Evolutionary conservation across 257 asterid genomes (phyloP).

Genomic region (Gentiana dahurica): DNA sequence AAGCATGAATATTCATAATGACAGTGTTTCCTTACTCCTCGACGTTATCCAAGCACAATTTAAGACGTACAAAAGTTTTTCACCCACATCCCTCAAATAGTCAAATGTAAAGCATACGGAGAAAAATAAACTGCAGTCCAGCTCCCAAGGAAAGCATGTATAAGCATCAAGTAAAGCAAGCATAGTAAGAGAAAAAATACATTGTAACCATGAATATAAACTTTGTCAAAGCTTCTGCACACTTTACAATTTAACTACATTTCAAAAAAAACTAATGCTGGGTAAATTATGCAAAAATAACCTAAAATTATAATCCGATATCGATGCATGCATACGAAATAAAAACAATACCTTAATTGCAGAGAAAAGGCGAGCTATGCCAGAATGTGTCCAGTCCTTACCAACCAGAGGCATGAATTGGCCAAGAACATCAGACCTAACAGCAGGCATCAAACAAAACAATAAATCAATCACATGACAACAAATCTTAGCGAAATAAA

Average conservation of each 20-base stretch:
- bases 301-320: conserved; percentile 2
- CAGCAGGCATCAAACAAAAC: conserved; percentile 7
- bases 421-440: conserved; percentile 99
- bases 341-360: conserved; percentile 73
- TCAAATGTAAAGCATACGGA: too few relatives aligned
- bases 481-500: too few relatives aligned
- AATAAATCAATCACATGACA: too few relatives aligned
- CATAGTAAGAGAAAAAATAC: too few relatives aligned
- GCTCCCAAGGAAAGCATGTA: background rate
- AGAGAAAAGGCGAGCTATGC: conserved; percentile 92
- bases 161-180: background rate
- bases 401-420: conserved; percentile 99
- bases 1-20: background rate
- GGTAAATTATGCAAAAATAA: background rate
- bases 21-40: background rate
- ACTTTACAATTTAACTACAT: background rate
- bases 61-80: too few relatives aligned
- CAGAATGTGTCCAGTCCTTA: conserved; percentile 97
- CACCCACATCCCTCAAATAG: too few relatives aligned
- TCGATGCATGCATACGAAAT: conserved; percentile 3
- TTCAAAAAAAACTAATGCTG: background rate
- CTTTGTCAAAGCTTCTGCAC: background rate
- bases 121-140: too few relatives aligned
- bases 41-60: too few relatives aligned
- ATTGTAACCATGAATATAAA: background rate